These are phyloP conservation scores for Elaeis oleifera DNA, from an alignment of 202 grass and related monocot species.

Conservation along the genomic window DNA sequence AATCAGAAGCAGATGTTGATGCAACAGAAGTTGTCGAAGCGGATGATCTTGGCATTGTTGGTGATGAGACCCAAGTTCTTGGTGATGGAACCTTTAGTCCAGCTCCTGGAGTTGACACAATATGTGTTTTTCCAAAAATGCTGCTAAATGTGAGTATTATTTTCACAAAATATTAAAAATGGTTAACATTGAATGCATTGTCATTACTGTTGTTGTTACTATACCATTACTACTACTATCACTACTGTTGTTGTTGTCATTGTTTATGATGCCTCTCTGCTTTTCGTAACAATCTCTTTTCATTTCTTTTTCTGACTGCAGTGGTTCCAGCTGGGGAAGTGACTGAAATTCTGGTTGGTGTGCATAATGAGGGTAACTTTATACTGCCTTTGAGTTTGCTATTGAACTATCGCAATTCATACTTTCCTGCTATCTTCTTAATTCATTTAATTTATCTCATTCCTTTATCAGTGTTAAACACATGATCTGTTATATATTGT, in stretches of 20 bases:
- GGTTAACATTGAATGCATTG: background rate
- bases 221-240: background rate
- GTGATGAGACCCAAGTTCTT: slow-evolving; percentile 38
- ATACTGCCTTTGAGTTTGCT: background rate
- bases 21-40: slow-evolving; percentile 33
- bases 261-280: background rate
- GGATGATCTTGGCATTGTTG: slow-evolving; percentile 44
- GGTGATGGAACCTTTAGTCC: slow-evolving; percentile 23
- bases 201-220: background rate
- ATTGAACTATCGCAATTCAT: too few relatives aligned
- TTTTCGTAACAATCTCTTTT: too few relatives aligned
- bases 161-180: background rate
- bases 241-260: background rate
- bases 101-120: slow-evolving; percentile 19
- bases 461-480: too few relatives aligned
- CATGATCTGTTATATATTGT: too few relatives aligned
- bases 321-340: slow-evolving; percentile 21
- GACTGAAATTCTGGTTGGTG: slow-evolving; percentile 14
- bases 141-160: slow-evolving; percentile 10
- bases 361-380: slow-evolving; percentile 21
- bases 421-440: too few relatives aligned
- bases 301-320: background rate
- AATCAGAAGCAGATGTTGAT: slow-evolving; percentile 35
- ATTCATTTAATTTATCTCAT: too few relatives aligned
- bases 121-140: slow-evolving; percentile 23